Conservation (phyloP, 148 eudicot genomes). For the Cornus florida region DNA sequence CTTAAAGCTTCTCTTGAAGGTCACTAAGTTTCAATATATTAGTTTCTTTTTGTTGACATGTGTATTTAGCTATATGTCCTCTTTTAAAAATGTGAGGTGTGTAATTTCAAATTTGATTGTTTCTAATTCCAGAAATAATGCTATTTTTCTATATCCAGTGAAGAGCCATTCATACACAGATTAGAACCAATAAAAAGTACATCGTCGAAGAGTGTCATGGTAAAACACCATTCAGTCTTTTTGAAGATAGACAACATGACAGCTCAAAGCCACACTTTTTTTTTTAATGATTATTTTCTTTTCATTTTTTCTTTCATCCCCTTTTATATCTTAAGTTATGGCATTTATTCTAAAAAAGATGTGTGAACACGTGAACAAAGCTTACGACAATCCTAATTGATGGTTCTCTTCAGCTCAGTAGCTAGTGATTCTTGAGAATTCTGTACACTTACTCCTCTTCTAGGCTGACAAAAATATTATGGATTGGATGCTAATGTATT, state of each 20-base stretch:
- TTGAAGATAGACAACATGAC: no score
- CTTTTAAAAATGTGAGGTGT: neutral
- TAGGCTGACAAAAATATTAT: neutral
- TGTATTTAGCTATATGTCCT: neutral
- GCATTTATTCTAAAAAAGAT: neutral
- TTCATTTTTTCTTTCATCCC: neutral
- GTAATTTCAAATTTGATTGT: neutral
- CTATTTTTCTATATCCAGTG: neutral
- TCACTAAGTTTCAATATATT: constrained; percentile 20
- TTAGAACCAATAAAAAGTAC: neutral
- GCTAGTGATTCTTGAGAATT: neutral
- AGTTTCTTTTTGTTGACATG: neutral
- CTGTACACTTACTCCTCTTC: neutral
- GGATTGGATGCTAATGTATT: neutral
- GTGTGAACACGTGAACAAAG: neutral
- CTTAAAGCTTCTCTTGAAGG: constrained; percentile 72
- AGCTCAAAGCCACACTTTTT: no score
- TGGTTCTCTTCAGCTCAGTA: neutral
- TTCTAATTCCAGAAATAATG: neutral
- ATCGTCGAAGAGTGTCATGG: no score
- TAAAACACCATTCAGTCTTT: no score
- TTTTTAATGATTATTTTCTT: no score
- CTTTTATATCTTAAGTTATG: neutral
- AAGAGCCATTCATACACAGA: neutral
- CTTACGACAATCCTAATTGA: neutral